Evolutionary conservation across 805 yeast genomes (phyloP).

Genomic region (Suhomyces prunicola): DNA sequence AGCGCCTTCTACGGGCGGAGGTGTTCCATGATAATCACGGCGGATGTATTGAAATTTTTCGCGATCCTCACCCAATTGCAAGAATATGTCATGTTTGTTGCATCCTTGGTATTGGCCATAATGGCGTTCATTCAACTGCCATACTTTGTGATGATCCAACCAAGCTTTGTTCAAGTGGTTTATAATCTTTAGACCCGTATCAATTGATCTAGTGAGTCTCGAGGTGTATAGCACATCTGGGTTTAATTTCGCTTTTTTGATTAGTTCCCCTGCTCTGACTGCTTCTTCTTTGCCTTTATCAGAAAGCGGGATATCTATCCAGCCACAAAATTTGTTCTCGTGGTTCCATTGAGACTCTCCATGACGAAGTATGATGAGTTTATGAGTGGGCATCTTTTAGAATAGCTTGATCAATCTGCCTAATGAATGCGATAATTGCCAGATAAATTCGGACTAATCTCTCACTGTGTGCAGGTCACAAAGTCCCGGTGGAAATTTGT

Average conservation of each 20-base stretch:
- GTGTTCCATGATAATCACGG: conserved; percentile 36
- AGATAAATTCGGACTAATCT: not conserved
- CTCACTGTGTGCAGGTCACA: not conserved
- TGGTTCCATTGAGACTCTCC: conserved; percentile 45
- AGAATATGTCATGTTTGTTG: conserved; percentile 34
- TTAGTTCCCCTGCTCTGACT: conserved; percentile 34
- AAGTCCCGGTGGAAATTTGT: not conserved
- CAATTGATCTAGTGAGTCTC: conserved; percentile 37
- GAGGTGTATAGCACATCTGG: conserved; percentile 39
- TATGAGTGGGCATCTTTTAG: conserved; percentile 17
- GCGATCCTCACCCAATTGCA: conserved; percentile 27
- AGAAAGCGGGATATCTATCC: conserved; percentile 43
- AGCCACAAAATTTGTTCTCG: conserved; percentile 43
- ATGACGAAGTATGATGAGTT: conserved; percentile 41
- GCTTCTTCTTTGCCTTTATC: conserved; percentile 40
- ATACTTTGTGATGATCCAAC: conserved; percentile 36
- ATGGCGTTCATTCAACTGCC: conserved; percentile 45
- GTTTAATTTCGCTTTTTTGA: conserved; percentile 20
- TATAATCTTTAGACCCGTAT: conserved; percentile 39
- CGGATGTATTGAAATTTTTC: conserved; percentile 38
- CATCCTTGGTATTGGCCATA: conserved; percentile 43
- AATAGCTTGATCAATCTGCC: not conserved
- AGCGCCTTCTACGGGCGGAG: conserved; percentile 26
- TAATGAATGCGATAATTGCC: not conserved
- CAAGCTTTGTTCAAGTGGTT: conserved; percentile 30